Evolutionary conservation across 2,329 filamentous ascomycete species (phyloP).

Genomic region (Colletotrichum australisinense): DNA sequence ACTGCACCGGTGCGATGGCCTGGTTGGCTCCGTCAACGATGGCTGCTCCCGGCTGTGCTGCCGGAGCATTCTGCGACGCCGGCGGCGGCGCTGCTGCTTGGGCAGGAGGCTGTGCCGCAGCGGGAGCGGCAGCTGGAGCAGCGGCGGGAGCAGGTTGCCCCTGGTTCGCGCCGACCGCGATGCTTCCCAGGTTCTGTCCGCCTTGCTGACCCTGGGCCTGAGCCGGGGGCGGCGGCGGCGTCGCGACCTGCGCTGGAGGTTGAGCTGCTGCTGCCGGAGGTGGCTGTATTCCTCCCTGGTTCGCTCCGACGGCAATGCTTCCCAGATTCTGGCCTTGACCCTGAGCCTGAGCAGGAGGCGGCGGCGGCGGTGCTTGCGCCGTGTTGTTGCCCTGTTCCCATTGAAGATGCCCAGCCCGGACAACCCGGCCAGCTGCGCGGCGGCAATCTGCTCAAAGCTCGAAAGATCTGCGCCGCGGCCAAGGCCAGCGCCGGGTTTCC

Average conservation of each 20-base stretch:
- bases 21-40: slow-evolving; percentile 8
- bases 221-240: neutral
- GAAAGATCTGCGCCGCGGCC: slow-evolving; percentile 37
- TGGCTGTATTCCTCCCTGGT: neutral
- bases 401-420: slow-evolving; percentile 30
- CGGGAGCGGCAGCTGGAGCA: neutral
- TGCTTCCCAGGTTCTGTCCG: neutral
- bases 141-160: neutral
- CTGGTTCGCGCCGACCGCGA: slow-evolving; percentile 4
- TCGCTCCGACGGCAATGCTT: slow-evolving; percentile 20
- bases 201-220: neutral
- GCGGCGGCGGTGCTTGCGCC: neutral
- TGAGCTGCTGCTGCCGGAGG: neutral
- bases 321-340: slow-evolving; percentile 9
- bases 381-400: slow-evolving; percentile 8
- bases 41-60: slow-evolving; percentile 10
- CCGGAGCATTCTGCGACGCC: neutral
- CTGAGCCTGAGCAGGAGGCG: neutral
- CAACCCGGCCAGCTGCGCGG: slow-evolving; percentile 41
- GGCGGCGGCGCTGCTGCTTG: too few relatives aligned
- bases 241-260: slow-evolving; percentile 13
- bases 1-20: neutral
- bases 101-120: neutral
- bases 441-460: slow-evolving; percentile 44
- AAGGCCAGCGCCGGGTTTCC: slow-evolving; percentile 25